Evolutionary conservation across 1,284 basidiomycete species (phyloP).

Genomic region (Pterulicium gracile): DNA sequence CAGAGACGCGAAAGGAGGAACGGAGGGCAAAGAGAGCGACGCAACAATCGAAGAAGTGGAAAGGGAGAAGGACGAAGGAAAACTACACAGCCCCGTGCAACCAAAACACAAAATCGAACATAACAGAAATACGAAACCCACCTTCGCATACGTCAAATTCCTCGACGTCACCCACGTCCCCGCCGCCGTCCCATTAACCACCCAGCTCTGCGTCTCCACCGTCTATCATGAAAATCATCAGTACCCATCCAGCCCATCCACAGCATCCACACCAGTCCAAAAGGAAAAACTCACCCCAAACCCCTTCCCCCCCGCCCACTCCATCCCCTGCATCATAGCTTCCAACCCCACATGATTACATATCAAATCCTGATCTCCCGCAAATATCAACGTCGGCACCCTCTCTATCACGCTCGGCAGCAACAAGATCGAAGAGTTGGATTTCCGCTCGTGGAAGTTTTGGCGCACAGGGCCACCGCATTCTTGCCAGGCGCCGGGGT

Average conservation of each 20-base stretch:
- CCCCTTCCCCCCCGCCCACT: slow-evolving; percentile 82
- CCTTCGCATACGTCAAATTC: slow-evolving; percentile 91
- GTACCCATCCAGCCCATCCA: no score
- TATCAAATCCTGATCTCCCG: slow-evolving; percentile 92
- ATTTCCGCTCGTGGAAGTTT: slow-evolving; percentile 47
- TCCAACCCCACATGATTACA: slow-evolving; percentile 94
- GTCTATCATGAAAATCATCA: no score
- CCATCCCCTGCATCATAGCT: slow-evolving; percentile 71
- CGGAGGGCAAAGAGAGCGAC: neutral
- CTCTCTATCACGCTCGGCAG: slow-evolving; percentile 73
- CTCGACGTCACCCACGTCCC: slow-evolving; percentile 87
- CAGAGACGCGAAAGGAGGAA: no score
- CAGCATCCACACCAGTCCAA: slow-evolving; percentile 4
- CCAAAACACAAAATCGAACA: no score
- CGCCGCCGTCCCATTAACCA: slow-evolving; percentile 64
- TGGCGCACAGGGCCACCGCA: slow-evolving; percentile 65
- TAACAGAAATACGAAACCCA: slow-evolving; percentile 18
- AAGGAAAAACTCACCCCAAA: slow-evolving; percentile 51
- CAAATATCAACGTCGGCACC: slow-evolving; percentile 86
- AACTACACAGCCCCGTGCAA: no score
- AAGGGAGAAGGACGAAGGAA: no score
- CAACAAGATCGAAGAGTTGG: slow-evolving; percentile 67
- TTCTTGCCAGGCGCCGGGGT: slow-evolving; percentile 84
- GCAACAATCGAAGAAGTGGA: no score
- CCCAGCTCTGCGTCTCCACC: slow-evolving; percentile 71